Evolutionary conservation across 192 early-diverging fungal species (phyloP).

Genomic region (Radiomyces spectabilis): DNA sequence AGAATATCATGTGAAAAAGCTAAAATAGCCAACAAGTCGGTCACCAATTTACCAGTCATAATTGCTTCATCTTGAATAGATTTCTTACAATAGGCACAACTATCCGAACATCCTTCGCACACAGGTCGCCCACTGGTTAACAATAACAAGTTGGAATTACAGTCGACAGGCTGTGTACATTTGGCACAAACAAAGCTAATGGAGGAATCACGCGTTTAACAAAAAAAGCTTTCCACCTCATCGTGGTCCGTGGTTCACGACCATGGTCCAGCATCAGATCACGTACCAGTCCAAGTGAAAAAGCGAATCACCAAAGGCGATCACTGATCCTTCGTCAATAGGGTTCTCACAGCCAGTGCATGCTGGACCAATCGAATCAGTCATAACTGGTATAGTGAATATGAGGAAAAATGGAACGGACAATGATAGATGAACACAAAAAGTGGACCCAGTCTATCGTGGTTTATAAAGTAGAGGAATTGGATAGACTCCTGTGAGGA

Average conservation of each 20-base stretch:
- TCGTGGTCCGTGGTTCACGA: background rate
- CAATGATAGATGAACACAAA: too few species aligned
- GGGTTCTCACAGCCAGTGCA: conserved; percentile 62
- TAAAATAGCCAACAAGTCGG: background rate
- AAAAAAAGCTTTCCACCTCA: too few species aligned
- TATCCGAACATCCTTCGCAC: conserved; percentile 76
- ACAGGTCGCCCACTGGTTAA: conserved; percentile 77
- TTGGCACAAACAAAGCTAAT: conserved; percentile 71
- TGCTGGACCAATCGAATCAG: conserved; percentile 34
- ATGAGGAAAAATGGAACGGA: too few species aligned
- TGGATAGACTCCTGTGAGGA: too few species aligned
- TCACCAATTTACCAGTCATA: conserved; percentile 53
- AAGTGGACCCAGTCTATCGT: too few species aligned
- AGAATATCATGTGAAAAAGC: background rate
- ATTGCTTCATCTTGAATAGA: conserved; percentile 79
- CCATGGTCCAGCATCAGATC: background rate
- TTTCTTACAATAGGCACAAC: conserved; percentile 63
- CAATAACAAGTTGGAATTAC: conserved; percentile 68
- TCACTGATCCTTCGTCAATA: conserved; percentile 71
- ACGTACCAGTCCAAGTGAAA: conserved; percentile 79
- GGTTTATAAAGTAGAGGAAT: too few species aligned
- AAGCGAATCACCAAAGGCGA: conserved; percentile 73
- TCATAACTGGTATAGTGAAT: too few species aligned
- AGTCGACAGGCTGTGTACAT: conserved; percentile 62
- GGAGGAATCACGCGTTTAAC: conserved; percentile 5